Conservation (phyloP, 768 basidiomycete species). For the Boletus vinaceobasis region DNA sequence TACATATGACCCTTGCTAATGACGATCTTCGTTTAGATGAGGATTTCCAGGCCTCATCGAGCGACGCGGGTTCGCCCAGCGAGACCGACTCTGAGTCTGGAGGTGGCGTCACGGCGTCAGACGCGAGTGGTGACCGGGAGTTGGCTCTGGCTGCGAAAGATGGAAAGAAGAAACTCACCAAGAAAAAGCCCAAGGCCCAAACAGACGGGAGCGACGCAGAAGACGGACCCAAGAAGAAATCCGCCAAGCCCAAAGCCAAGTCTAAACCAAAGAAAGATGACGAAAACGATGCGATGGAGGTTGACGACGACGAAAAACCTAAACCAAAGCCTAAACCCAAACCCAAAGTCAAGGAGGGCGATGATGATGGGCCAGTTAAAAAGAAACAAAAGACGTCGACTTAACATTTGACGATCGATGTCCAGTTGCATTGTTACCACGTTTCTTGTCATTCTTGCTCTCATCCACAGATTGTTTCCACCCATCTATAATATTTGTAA, state of each 20-base stretch:
- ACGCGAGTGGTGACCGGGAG: conserved; percentile 77
- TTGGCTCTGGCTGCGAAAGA: conserved; percentile 41
- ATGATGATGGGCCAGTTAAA: conserved; percentile 58
- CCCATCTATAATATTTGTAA: conserved; percentile 19
- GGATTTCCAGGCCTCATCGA: conserved; percentile 85
- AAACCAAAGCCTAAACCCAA: conserved; percentile 43
- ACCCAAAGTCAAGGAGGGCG: conserved; percentile 33
- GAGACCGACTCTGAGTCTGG: conserved; percentile 60
- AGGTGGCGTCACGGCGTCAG: conserved; percentile 77
- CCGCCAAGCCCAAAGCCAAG: conserved; percentile 42
- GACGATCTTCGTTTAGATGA: conserved; percentile 50
- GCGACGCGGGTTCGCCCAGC: conserved; percentile 86
- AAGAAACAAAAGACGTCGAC: conserved; percentile 68
- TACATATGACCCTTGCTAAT: conserved; percentile 1
- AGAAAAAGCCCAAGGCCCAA: conserved; percentile 43
- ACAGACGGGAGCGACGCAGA: conserved; percentile 42
- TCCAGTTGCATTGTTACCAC: neutral
- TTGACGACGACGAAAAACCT: conserved; percentile 39
- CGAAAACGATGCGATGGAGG: conserved; percentile 48
- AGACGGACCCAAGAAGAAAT: conserved; percentile 49
- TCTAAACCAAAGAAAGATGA: conserved; percentile 39
- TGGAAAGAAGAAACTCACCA: conserved; percentile 36
- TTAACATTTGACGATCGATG: conserved; percentile 14
- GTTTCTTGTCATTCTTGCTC: neutral
- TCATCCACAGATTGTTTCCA: conserved; percentile 1